Evolutionary conservation across 2,329 filamentous ascomycete genomes (phyloP).

Genomic region (Beauveria pseudobassiana): DNA sequence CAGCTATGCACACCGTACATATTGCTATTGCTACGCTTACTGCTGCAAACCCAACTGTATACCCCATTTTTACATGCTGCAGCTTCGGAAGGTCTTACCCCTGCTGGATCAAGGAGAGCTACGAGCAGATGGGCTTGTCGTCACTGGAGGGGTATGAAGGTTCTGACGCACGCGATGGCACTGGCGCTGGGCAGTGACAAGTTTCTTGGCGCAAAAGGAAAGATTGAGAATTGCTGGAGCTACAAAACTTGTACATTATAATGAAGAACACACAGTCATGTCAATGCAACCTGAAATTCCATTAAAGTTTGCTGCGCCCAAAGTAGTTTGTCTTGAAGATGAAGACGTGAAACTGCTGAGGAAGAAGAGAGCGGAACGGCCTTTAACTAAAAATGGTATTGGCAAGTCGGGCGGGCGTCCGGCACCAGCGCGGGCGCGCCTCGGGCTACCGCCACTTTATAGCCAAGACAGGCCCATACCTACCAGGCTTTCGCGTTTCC

Average conservation of each 20-base stretch:
- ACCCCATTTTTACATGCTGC: not conserved
- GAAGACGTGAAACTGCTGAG: not conserved
- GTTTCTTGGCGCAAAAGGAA: not conserved
- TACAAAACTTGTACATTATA: constrained; percentile 1
- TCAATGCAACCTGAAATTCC: not conserved
- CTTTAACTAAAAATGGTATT: not conserved
- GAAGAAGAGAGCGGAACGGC: not conserved
- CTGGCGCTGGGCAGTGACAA: not conserved
- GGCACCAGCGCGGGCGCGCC: constrained; percentile 3
- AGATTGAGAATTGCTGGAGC: constrained; percentile 1
- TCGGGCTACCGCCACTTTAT: constrained; percentile 3
- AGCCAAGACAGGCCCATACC: constrained; percentile 5
- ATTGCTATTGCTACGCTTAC: not conserved
- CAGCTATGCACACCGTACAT: not conserved
- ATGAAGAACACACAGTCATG: not conserved
- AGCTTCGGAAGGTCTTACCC: not conserved
- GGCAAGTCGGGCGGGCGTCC: not conserved
- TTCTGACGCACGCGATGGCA: not conserved
- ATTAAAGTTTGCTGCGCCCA: not conserved
- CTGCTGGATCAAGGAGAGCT: not conserved
- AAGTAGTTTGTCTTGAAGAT: not conserved
- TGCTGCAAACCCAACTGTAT: not conserved
- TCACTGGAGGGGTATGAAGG: not conserved
- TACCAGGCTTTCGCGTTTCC: constrained; percentile 2
- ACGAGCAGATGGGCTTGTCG: not conserved